phyloP scores from a whole-genome alignment of 306 rosid genomes.

The Luffa acutangula region DNA sequence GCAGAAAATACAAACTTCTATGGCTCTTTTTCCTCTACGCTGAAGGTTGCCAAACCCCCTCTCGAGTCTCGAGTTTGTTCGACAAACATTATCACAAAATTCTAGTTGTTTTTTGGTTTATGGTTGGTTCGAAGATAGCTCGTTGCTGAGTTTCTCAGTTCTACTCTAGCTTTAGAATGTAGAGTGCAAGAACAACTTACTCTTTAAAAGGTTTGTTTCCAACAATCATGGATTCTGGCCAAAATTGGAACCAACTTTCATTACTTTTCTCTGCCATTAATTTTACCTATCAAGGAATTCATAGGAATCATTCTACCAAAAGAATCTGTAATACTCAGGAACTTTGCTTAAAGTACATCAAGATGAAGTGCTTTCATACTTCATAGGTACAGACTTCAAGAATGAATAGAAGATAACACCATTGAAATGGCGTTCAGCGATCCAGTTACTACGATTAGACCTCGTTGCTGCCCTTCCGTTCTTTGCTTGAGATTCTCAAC shows the following conservation, averaged over 20 bases:
- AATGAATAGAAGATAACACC: conserved; percentile 32
- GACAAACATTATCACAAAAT: too few relatives aligned
- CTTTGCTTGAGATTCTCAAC: conserved; percentile 29
- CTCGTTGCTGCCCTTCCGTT: conserved; percentile 14
- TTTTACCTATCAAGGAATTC: neutral
- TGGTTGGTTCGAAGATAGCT: neutral
- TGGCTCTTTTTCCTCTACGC: conserved; percentile 27
- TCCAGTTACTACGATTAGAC: conserved; percentile 52
- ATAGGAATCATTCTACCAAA: neutral
- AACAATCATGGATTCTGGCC: neutral
- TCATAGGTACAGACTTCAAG: neutral
- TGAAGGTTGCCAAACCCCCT: neutral
- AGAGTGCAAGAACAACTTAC: neutral
- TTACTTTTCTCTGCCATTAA: neutral
- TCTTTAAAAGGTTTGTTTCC: neutral
- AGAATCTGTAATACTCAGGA: too few relatives aligned
- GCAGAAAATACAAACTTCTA: conserved; percentile 42
- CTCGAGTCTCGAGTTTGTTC: neutral
- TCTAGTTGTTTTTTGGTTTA: neutral
- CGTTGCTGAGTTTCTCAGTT: neutral
- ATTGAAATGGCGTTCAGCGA: conserved; percentile 63
- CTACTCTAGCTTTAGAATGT: neutral
- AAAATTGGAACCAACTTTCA: neutral
- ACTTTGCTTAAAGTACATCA: neutral
- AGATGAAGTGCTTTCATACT: neutral